A percentile compares a stretch with the other conserved stretches of the same genome.
phyloP scores from a whole-genome alignment of 2,329 filamentous ascomycete species.

The Graphilbum ipis-grandicollis region DNA sequence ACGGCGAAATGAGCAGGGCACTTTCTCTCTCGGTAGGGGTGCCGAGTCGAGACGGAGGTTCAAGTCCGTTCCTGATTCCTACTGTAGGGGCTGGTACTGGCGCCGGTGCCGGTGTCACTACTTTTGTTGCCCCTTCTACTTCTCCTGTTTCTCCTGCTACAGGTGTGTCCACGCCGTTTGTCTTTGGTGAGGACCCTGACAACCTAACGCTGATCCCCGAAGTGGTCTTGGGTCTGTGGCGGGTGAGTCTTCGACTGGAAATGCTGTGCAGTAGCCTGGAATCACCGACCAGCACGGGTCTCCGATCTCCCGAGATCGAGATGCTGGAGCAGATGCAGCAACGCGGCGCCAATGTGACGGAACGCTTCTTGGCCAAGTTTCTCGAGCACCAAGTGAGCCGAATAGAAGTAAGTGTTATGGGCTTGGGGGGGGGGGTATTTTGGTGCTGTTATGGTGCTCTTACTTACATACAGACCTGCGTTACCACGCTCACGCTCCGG shows the following conservation, averaged over 20 bases:
- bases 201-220: conserved; percentile 27
- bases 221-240: conserved; percentile 79
- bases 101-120: too few relatives aligned
- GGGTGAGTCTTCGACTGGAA: conserved; percentile 72
- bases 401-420: conserved; percentile 84
- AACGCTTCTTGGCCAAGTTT: conserved; percentile 74
- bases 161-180: too few relatives aligned
- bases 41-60: too few relatives aligned
- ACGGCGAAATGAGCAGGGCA: too few relatives aligned
- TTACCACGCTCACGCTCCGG: conserved; percentile 62
- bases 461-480: conserved; percentile 44
- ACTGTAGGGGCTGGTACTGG: too few relatives aligned
- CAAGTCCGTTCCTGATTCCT: too few relatives aligned
- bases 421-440: too few relatives aligned
- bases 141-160: too few relatives aligned
- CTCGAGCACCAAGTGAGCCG: conserved; percentile 89
- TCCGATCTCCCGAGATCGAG: conserved; percentile 69
- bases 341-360: conserved; percentile 69
- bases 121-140: too few relatives aligned
- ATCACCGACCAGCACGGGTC: conserved; percentile 38
- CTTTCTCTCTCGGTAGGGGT: too few relatives aligned
- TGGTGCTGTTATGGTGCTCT: neutral
- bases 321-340: conserved; percentile 52
- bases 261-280: conserved; percentile 88
- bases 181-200: conserved; percentile 2